Evolutionary conservation across 2,329 filamentous ascomycete genomes (phyloP).

Genomic region (Fusarium fracticaudum): DNA sequence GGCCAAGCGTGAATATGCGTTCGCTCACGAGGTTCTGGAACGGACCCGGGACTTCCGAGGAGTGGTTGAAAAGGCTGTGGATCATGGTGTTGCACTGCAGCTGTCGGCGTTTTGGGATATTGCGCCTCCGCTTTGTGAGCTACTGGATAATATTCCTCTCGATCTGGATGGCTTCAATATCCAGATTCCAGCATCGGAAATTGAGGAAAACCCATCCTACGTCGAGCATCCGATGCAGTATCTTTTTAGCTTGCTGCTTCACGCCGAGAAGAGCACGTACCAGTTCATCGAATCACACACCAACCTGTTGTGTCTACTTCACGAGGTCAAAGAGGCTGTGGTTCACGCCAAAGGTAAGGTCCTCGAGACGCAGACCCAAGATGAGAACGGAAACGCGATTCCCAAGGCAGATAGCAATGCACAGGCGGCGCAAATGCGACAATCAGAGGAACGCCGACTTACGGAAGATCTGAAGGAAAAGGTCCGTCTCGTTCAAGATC

Average conservation of each 20-base stretch:
- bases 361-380: slow-evolving; percentile 70
- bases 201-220: slow-evolving; percentile 87
- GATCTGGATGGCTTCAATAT: slow-evolving; percentile 71
- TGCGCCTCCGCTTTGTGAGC: slow-evolving; percentile 79
- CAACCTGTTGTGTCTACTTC: slow-evolving; percentile 87
- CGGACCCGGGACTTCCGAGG: slow-evolving; percentile 80
- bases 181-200: slow-evolving; percentile 81
- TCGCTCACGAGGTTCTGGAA: slow-evolving; percentile 75
- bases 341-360: slow-evolving; percentile 74
- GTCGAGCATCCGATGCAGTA: slow-evolving; percentile 87
- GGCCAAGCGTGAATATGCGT: slow-evolving; percentile 74
- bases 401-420: slow-evolving; percentile 47
- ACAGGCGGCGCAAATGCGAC: slow-evolving; percentile 65
- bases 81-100: slow-evolving; percentile 88
- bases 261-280: slow-evolving; percentile 91
- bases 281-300: slow-evolving; percentile 97
- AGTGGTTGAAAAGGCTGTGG: slow-evolving; percentile 85
- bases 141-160: slow-evolving; percentile 82
- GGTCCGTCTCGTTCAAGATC: slow-evolving; percentile 87
- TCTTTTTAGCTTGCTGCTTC: slow-evolving; percentile 82
- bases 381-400: slow-evolving; percentile 48
- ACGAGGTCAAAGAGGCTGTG: slow-evolving; percentile 86
- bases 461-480: slow-evolving; percentile 94
- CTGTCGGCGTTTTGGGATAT: slow-evolving; percentile 98
- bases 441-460: slow-evolving; percentile 74